Percentiles rank a stretch among this genome's conserved stretches.
These are phyloP conservation scores for Ganoderma resinaceum DNA, from an alignment of 1,284 basidiomycete species.

Conservation along the genomic window DNA sequence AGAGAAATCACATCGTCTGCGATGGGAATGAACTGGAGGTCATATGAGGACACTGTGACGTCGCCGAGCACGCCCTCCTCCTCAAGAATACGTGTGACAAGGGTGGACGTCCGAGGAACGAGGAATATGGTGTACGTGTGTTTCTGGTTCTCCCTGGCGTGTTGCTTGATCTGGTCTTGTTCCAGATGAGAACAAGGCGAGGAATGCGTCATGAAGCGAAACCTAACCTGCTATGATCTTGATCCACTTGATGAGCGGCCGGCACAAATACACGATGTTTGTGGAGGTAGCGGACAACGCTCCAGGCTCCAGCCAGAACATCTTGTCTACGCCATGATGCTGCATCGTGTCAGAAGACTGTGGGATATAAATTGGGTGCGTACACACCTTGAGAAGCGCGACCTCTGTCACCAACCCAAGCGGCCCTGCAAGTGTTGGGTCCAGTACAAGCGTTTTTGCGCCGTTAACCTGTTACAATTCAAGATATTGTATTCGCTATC, in stretches of 20 bases:
- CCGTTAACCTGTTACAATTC: conserved; percentile 76
- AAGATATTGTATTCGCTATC: conserved; percentile 8
- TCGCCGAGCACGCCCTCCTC: conserved; percentile 94
- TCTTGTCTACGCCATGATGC: conserved; percentile 99
- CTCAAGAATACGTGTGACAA: conserved; percentile 85
- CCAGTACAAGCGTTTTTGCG: conserved; percentile 94
- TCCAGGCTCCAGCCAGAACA: conserved; percentile 98
- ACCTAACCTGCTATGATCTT: conserved; percentile 89
- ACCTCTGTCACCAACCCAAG: conserved; percentile 95
- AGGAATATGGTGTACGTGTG: conserved; percentile 91
- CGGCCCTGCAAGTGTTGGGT: conserved; percentile 88
- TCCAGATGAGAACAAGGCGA: conserved; percentile 22
- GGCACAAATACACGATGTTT: conserved; percentile 93
- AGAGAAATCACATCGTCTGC: conserved; percentile 91
- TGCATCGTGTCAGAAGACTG: conserved; percentile 41
- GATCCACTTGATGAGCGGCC: conserved; percentile 86
- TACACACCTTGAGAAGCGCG: conserved; percentile 84
- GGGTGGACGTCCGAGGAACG: conserved; percentile 87
- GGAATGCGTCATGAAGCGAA: conserved; percentile 23
- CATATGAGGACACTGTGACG: conserved; percentile 85
- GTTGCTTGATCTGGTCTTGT: conserved; percentile 89
- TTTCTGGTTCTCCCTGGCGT: conserved; percentile 69
- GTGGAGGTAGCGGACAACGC: conserved; percentile 84
- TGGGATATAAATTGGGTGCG: background rate
- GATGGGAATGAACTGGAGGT: conserved; percentile 92